Evolutionary conservation across 1,139 yeast species (phyloP), one percentile per base, ranked within the genome.

Genomic region (Tardiomyces digboiensis): DNA sequence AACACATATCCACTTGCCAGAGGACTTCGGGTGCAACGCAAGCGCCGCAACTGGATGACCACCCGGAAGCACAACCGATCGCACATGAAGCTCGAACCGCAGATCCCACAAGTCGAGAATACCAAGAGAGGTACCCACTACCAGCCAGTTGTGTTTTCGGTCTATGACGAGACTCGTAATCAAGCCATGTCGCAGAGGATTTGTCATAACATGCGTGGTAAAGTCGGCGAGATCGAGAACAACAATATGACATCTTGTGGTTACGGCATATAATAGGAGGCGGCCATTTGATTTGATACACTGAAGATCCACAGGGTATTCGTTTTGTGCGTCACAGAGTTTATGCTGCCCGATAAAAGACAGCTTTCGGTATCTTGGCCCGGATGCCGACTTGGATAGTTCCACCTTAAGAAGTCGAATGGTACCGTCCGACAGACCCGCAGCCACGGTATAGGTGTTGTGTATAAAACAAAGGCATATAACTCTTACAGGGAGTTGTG

Each of bases 91-190:
- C 36, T 70, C 71, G 58, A 87, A 86, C 44, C 95, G 67, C 39
- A 84, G 54, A 61, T 89, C 97, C 95, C 96, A 88, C 19, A 91
- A 61, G 49, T 78, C 78, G 26, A 91, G 59, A 1, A 80, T 65
- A 1, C 97, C 97, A 39, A 72, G 74, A 1, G 75, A 67, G 0
- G 97, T 85, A 0, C 96, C 97, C 2, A 82, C 59, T 3, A 87
- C 60, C 3, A 84, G 55, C 89, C 96, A 86, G 7, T 66, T 60
- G 39, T 68, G 68, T 19, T 69, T 62, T 0, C 63, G 62, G 47
- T 81, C 84, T n/a, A 82, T 62, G 1, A 76, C 71, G 53, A 87
- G 75, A 19, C 81, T 64, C 0, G 79, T 74, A 0, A 82, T 74
- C 2, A 75, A 61, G 0, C 97, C 98, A 63, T 79, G 81, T 2